Conservation (phyloP, 257 asterid genomes). For the Ligustrum vulgare region DNA sequence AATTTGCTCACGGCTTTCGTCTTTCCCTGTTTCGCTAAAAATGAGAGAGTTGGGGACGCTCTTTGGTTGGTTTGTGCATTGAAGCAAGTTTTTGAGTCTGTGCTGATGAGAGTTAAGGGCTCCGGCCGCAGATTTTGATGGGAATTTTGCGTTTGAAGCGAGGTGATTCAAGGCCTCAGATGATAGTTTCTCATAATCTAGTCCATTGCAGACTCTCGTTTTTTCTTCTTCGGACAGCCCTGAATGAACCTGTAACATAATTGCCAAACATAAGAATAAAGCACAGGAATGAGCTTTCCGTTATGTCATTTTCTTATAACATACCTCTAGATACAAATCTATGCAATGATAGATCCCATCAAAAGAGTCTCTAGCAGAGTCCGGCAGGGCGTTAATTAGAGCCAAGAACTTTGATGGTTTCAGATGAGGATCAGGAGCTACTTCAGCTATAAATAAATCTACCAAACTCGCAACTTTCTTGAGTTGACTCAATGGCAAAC, state of each 20-base stretch:
- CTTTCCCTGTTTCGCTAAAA: conserved; percentile 25
- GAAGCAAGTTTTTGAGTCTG: conserved; percentile 71
- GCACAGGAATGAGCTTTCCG: background rate
- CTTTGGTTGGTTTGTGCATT: conserved; percentile 36
- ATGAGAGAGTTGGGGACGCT: conserved; percentile 22
- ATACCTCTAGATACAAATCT: conserved; percentile 71
- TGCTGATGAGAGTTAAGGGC: conserved; percentile 61
- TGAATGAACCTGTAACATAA: conserved; percentile 58
- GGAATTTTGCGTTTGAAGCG: conserved; percentile 56
- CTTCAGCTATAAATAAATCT: conserved; percentile 75
- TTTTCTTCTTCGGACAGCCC: conserved; percentile 65
- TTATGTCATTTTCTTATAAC: background rate
- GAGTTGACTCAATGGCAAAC: conserved; percentile 61
- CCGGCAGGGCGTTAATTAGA: conserved; percentile 58
- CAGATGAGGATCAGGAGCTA: conserved; percentile 76
- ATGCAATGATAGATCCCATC: conserved; percentile 64
- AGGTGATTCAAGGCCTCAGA: conserved; percentile 58
- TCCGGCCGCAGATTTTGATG: conserved; percentile 54
- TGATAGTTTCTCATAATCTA: conserved; percentile 75
- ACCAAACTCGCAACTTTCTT: conserved; percentile 55
- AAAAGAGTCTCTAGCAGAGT: conserved; percentile 62
- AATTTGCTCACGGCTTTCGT: conserved; percentile 52
- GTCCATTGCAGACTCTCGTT: conserved; percentile 48
- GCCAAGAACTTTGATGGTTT: conserved; percentile 65
- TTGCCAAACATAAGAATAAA: background rate